Percentiles rank a stretch among this genome's conserved stretches.
phyloP scores from a whole-genome alignment of 768 basidiomycete genomes.

The Pisolithus sp. region DNA sequence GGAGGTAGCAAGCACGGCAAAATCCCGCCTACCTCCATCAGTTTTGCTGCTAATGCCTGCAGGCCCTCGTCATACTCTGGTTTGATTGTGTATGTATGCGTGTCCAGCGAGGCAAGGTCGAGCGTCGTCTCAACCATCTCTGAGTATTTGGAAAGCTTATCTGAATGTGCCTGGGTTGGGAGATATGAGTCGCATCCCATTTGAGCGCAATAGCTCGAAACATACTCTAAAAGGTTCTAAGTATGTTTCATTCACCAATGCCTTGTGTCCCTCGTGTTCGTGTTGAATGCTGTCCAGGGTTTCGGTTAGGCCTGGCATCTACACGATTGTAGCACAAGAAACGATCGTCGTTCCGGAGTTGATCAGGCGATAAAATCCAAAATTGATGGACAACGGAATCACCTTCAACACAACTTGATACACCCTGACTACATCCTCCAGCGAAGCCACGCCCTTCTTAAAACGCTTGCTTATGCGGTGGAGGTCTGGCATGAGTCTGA shows the following conservation, averaged over 20 bases:
- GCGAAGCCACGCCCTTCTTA: conserved; percentile 71
- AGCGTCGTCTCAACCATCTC: conserved; percentile 97
- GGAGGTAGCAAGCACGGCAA: neutral
- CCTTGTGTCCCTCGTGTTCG: conserved; percentile 39
- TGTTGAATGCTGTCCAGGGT: conserved; percentile 47
- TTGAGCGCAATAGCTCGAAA: neutral
- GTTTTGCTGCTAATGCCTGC: conserved; percentile 56
- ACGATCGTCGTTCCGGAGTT: no score
- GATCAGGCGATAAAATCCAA: no score
- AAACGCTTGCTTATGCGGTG: conserved; percentile 89
- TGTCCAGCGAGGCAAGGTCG: conserved; percentile 79
- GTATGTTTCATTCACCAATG: conserved; percentile 65
- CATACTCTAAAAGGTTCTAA: conserved; percentile 53
- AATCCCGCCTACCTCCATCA: conserved; percentile 44
- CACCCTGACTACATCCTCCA: conserved; percentile 93
- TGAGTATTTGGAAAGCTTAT: conserved; percentile 66
- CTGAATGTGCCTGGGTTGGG: conserved; percentile 47
- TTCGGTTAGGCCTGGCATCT: conserved; percentile 75
- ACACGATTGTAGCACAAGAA: neutral
- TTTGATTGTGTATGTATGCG: conserved; percentile 86
- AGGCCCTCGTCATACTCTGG: conserved; percentile 82
- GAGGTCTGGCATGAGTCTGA: conserved; percentile 92
- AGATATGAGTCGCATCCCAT: neutral
- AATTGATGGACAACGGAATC: neutral
- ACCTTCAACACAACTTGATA: conserved; percentile 92